Base-by-base conservation (phyloP, 176 grass and related monocot genomes). In the Eleusine indica region DNA sequence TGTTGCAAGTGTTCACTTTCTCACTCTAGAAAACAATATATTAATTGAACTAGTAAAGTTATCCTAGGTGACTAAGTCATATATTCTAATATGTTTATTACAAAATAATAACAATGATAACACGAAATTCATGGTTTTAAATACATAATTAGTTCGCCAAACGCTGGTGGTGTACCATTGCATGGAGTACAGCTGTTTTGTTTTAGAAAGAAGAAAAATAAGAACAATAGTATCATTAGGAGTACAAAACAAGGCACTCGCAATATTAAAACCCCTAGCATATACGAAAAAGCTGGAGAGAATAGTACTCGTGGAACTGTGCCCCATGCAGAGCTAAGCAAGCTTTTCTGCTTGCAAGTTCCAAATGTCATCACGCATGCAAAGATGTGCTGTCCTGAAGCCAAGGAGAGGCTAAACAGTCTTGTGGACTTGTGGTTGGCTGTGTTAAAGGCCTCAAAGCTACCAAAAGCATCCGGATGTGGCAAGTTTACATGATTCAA, bases 401-500 rank as follows among this genome's bases (percentile, higher is more conserved):
- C 57, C 78, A 67, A 58, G 83, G 69, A 82, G 61, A 16, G 73
- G 68, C 30, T 73, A 64, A 86, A 86, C 19, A 86, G 67, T 83
- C 66, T 41, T 10, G 66, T 82, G 88, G 83, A 77, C 83, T 86
- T 82, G 83, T 73, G 78, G 25, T 56, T 85, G 66, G 53, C 53
- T 37, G 65, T 62, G 43, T 66, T 41, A 12, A 75, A 70, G 53
- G 19, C 13, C 70, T 43, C 51, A 76, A 75, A 85, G 64, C 71
- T 52, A 57, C 53, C 43, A 70, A 71, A 60, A 58, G 69, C 19
- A 76, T 68, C 83, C 73, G 65, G 58, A 48, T 82, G 74, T 74
- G 83, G 83, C 47, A 73, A 78, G 60, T 37, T 66, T 90, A 63
- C 53, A 90, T 79, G 68, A 60, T 68, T 82, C 80, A 35, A 79